phyloP scores from a whole-genome alignment of 164 flowering plant genomes.

The Buxus sempervirens region DNA sequence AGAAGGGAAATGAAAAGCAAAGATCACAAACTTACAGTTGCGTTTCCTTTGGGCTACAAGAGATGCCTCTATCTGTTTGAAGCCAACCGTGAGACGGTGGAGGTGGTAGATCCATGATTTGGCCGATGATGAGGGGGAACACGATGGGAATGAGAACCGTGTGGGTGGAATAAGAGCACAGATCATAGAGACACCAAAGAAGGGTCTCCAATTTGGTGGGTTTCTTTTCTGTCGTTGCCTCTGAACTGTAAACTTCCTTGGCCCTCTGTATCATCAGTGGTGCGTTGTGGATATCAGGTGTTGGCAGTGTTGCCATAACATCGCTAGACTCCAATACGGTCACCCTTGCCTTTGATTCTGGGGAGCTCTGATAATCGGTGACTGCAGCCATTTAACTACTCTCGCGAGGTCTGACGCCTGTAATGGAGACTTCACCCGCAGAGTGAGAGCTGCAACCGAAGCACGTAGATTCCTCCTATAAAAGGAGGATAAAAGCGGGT shows the following conservation, averaged over 20 bases:
- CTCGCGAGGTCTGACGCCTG: too few species aligned
- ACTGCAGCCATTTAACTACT: not conserved
- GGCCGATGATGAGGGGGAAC: conserved; percentile 56
- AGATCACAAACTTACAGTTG: conserved; percentile 40
- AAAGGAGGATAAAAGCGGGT: not conserved
- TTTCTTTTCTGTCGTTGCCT: conserved; percentile 26
- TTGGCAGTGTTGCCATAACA: conserved; percentile 4
- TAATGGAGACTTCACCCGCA: too few species aligned
- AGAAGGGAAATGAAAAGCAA: too few species aligned
- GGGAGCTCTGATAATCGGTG: not conserved
- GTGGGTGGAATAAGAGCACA: conserved; percentile 56
- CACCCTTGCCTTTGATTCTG: not conserved
- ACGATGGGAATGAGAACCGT: conserved; percentile 50
- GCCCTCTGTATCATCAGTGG: conserved; percentile 28
- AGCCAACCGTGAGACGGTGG: conserved; percentile 21
- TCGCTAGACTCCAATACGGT: not conserved
- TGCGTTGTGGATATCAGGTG: conserved; percentile 21
- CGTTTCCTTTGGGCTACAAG: conserved; percentile 29
- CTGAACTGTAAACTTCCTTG: conserved; percentile 24
- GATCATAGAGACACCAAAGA: conserved; percentile 47
- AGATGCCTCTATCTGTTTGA: conserved; percentile 18
- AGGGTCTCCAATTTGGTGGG: conserved; percentile 40
- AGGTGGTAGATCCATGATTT: conserved; percentile 15
- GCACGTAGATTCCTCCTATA: not conserved
- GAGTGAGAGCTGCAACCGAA: not conserved